Base-by-base conservation (phyloP, 192 early-diverging fungal species). In the Funneliformis mosseae region DNA sequence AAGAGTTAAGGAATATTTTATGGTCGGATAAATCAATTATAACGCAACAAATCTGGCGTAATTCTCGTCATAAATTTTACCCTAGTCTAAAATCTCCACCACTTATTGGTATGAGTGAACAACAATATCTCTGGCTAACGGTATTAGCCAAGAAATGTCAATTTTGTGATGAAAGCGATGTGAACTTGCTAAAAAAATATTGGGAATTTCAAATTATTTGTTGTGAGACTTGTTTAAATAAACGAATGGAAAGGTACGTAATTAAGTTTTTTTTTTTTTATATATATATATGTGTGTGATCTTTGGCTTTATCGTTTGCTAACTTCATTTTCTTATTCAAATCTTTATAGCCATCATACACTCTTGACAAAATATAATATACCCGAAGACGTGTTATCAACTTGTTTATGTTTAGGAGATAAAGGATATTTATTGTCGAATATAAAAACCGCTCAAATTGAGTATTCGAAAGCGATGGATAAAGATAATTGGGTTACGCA, bases 201-300 rank as follows among this genome's bases (percentile, higher is more conserved):
- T 76, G 74, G 74, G 74, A 76, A 59, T 76, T 76, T 76, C 48
- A 62, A 61, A 46, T 76, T 18, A 50, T 33, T 41, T 76, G 43
- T 43, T 76, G 74, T 76, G 59, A 76, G 10, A 5, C 16, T 16
- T 76, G 74, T 41, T 33, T 76, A n/a, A 16, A 23, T 16, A 78
- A 76, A 18, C 60, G 50, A 59, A 42, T 62, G 43, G 74, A 14
- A 12, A 76, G 74, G 74, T 76, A 8, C 9, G n/a, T 76, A 66
- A 66, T 28, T 66, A 66, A 41, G n/a, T 12, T 28, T 21, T 18
- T 69, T 39, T 69, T 39, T 41, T 69, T 21, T 41, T 41, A 16
- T 69, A n/a, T n/a, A n/a, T n/a, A n/a, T n/a, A n/a, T n/a, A n/a
- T n/a, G n/a, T n/a, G n/a, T n/a, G n/a, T n/a, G n/a, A n/a, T n/a